Conservation (phyloP, 192 early-diverging fungal genomes). For the Podochytrium sp. region DNA sequence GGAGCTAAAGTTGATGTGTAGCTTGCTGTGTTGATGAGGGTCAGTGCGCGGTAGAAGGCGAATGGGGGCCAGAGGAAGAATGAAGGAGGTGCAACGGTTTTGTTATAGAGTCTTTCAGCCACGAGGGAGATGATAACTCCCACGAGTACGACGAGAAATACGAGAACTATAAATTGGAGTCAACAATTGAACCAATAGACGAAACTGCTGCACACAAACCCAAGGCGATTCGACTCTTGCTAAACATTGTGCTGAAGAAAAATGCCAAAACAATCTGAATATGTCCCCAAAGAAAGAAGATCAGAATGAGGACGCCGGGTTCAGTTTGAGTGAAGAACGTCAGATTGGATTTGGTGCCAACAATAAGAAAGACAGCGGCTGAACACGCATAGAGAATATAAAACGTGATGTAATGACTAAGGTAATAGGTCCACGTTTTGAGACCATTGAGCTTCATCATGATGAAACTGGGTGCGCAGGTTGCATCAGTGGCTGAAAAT, state of each 20-base stretch:
- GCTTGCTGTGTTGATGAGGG: slow-evolving; percentile 57
- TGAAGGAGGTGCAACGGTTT: slow-evolving; percentile 39
- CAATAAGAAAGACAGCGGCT: slow-evolving; percentile 54
- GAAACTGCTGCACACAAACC: slow-evolving; percentile 14
- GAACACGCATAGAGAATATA: slow-evolving; percentile 27
- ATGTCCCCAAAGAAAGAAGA: slow-evolving; percentile 72
- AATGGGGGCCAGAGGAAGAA: slow-evolving; percentile 80
- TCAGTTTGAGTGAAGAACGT: slow-evolving; percentile 68
- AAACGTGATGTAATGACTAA: slow-evolving; percentile 32
- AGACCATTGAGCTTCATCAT: slow-evolving; percentile 79
- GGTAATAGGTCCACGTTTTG: slow-evolving; percentile 59
- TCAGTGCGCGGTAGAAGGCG: slow-evolving; percentile 71
- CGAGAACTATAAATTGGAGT: slow-evolving; percentile 47
- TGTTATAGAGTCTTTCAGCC: slow-evolving; percentile 45
- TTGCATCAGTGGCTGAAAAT: neutral
- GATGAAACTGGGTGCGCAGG: slow-evolving; percentile 16
- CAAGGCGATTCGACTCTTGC: slow-evolving; percentile 60
- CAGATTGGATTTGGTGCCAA: slow-evolving; percentile 60
- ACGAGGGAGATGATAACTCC: slow-evolving; percentile 68
- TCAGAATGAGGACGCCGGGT: slow-evolving; percentile 51
- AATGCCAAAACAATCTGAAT: slow-evolving; percentile 70
- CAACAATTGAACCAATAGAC: neutral
- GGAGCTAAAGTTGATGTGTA: slow-evolving; percentile 43
- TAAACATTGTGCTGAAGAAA: slow-evolving; percentile 68
- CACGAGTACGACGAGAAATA: slow-evolving; percentile 70